phyloP scores from a whole-genome alignment of 2,329 filamentous ascomycete genomes.

The Diaporthe citrichinensis region DNA sequence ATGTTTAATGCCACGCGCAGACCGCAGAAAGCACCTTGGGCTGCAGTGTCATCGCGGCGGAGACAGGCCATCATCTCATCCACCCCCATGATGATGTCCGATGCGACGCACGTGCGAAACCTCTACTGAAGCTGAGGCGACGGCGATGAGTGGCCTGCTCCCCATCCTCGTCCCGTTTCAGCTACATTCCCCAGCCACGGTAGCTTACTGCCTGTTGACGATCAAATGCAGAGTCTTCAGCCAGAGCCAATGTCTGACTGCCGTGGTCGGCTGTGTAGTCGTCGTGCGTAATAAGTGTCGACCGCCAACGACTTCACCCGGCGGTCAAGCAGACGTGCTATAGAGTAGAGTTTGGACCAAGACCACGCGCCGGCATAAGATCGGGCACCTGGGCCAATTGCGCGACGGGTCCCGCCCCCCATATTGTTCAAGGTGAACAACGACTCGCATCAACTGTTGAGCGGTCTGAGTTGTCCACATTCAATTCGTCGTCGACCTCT shows the following conservation, averaged over 20 bases:
- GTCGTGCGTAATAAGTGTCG: background rate
- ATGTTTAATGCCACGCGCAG: conserved; percentile 22
- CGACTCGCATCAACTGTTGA: conserved; percentile 5
- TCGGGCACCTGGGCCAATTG: conserved; percentile 9
- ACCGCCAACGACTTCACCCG: conserved; percentile 2
- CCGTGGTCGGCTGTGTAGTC: conserved; percentile 11
- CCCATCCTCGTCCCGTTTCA: conserved; percentile 14
- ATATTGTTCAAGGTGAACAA: conserved; percentile 11
- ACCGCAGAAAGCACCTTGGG: background rate
- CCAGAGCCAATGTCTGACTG: conserved; percentile 3
- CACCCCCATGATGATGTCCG: conserved; percentile 21
- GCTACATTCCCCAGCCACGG: conserved; percentile 21
- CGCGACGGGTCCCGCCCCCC: background rate
- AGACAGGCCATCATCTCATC: conserved; percentile 24
- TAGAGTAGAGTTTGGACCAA: conserved; percentile 29
- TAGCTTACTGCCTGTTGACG: conserved; percentile 1
- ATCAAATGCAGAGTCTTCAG: background rate
- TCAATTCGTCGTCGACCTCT: conserved; percentile 6
- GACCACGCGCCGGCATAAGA: conserved; percentile 15
- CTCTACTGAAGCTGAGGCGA: conserved; percentile 24
- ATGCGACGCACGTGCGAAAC: conserved; percentile 24
- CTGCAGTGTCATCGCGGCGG: background rate
- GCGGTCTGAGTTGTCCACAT: conserved; percentile 29
- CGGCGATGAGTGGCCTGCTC: conserved; percentile 5
- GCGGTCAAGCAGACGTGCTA: conserved; percentile 30